Evolutionary conservation across 345 rosid species (phyloP), one percentile per base, ranked within the genome.

Genomic region (Melaleuca alternifolia): DNA sequence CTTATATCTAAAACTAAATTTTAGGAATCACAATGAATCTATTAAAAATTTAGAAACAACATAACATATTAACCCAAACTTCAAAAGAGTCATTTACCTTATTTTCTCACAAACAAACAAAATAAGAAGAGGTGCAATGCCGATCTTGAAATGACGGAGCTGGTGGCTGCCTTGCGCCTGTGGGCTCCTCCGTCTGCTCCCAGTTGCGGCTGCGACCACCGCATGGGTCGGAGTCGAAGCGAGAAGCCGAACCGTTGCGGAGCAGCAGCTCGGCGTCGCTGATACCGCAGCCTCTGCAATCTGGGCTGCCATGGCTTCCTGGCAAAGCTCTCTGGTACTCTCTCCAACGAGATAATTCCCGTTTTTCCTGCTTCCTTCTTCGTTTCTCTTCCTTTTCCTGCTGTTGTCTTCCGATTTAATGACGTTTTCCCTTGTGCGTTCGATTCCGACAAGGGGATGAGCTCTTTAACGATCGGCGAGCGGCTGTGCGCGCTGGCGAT

Each of bases 401-500:
- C 61, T 24, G 28, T 56, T 24, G 61, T 23, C 9, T 56, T 56
- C 5, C 79, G 7, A 37, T 71, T 18, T 37, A 48, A 37, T 37
- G 26, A 15, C 48, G 79, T 71, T 37, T 37, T 71, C 79, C 4
- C 24, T 48, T 18, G 24, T 37, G 24, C 48, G 41, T 30, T 18
- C 2, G 44, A 33, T 37, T 71, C 79, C 79, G 26, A 33, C 48
- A 18, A 71, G 79, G 46, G 79, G 46, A 21, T 37, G 79, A 37
- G 79, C 79, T 71, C 85, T 61, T 87, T 91, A 77, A 65, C 89
- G 11, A 21, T 88, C 14, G 82, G 85, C 12, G 90, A 87, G 85
- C 84, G 88, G 84, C 54, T 91, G 3, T 91, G 94, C 76, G 89
- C 89, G 26, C 90, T 85, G 87, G 86, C 87, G 54, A 54, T 85